phyloP scores from a whole-genome alignment of 305 asterid species.

The Rubia balearica region DNA sequence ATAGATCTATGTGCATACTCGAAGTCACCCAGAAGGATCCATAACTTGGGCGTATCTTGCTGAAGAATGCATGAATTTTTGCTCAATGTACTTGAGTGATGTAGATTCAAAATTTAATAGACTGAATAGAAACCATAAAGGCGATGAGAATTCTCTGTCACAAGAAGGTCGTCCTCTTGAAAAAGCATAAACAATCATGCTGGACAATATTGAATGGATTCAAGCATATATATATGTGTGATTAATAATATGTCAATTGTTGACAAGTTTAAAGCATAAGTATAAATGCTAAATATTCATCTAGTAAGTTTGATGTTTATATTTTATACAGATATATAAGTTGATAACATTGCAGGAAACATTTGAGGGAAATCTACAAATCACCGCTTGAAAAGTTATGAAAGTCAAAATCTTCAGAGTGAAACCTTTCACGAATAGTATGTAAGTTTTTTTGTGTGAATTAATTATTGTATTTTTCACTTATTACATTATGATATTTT shows the following conservation, averaged over 20 bases:
- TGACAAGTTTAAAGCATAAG: neutral
- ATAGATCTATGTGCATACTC: neutral
- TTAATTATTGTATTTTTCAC: neutral
- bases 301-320: neutral
- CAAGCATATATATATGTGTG: conserved; percentile 4
- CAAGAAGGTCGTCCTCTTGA: neutral
- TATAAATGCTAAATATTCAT: neutral
- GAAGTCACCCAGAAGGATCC: conserved; percentile 5
- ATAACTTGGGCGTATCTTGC: neutral
- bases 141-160: too few relatives aligned
- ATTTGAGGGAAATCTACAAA: too few relatives aligned
- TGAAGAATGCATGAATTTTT: conserved; percentile 12
- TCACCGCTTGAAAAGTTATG: too few relatives aligned
- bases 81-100: conserved; percentile 4
- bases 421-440: too few relatives aligned
- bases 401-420: too few relatives aligned
- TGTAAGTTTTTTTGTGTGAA: neutral
- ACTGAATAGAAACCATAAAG: neutral
- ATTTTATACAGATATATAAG: neutral
- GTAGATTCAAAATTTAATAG: neutral
- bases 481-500: neutral
- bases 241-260: neutral
- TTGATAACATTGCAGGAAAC: neutral
- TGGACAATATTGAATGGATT: neutral
- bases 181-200: neutral